A percentile compares a stretch with the other conserved stretches of the same genome.
These are phyloP conservation scores for Cercophora samala DNA, from an alignment of 495 filamentous ascomycete genomes.

Conservation along the genomic window DNA sequence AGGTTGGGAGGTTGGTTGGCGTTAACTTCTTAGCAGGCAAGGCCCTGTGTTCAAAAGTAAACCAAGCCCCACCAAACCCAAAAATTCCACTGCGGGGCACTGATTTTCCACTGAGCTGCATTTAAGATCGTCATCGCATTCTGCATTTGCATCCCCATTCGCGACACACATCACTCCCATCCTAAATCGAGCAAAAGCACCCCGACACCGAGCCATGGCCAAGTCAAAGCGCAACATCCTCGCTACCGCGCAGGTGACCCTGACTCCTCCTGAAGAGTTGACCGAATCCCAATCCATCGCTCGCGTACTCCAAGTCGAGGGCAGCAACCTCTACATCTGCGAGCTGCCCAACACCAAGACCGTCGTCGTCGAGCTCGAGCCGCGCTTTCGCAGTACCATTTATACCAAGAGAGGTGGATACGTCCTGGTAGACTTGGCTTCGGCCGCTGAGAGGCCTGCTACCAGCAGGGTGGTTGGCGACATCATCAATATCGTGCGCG, in stretches of 20 bases:
- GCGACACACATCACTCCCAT: background rate
- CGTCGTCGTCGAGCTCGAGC: conserved; percentile 70
- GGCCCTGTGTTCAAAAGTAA: background rate
- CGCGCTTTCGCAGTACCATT: conserved; percentile 81
- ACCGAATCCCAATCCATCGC: conserved; percentile 64
- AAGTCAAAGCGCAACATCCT: conserved; percentile 70
- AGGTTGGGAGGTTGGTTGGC: too few relatives aligned
- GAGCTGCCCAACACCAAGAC: conserved; percentile 55
- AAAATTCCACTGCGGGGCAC: conserved; percentile 20
- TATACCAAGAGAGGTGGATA: conserved; percentile 87
- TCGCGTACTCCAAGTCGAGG: conserved; percentile 72
- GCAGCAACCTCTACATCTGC: conserved; percentile 82
- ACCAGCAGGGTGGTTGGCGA: conserved; percentile 81
- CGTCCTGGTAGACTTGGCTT: conserved; percentile 72
- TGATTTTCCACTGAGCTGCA: background rate
- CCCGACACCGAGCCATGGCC: conserved; percentile 57
- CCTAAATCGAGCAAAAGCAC: background rate
- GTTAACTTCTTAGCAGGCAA: too few relatives aligned
- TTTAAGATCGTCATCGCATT: background rate
- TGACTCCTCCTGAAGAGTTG: conserved; percentile 68
- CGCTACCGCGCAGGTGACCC: conserved; percentile 70
- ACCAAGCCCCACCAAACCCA: conserved; percentile 14
- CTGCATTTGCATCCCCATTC: background rate
- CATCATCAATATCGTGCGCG: conserved; percentile 87
- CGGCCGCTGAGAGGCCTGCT: conserved; percentile 59